Base-by-base conservation (phyloP, 2,329 filamentous ascomycete genomes). In the Fusarium sublunatum region DNA sequence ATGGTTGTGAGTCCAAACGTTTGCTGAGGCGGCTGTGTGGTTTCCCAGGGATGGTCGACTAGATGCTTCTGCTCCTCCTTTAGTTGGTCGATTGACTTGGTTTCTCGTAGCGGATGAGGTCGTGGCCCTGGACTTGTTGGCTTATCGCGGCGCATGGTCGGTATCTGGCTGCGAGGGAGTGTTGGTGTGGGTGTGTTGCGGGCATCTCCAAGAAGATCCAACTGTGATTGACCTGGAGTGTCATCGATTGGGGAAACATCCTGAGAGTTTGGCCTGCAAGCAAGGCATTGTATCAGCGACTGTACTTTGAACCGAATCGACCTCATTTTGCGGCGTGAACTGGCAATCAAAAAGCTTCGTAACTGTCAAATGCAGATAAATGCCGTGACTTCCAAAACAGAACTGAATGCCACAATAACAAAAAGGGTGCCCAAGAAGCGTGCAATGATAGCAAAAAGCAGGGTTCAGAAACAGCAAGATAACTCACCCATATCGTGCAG, bases 241-340 rank as follows among this genome's bases (percentile, higher is more conserved):
- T 82, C 82, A 48, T 85, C 82, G 34, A 86, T 81, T 26, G 84
- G 84, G 31, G 84, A 86, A 51, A 86, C 82, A 67, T 83, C 78
- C 52, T 69, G 68, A 45, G 57, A 53, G 43, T 61, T 61, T 41
- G 54, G 53, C 35, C 74, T 77, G 54, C 64, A 68, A 19, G 49
- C 35, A 53, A 71, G 49, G 57, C 64, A 70, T 47, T 53, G 58
- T 38, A 63, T 71, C 58, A 71, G 69, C 50, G 40, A 65, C 36
- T 34, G 38, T 15, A 42, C 36, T 41, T 45, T 53, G 25, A 58
- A 49, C 47, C 26, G 44, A 19, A 50, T 45, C 43, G 36, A 53
- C 50, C 49, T 61, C 59, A 70, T 70, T 25, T 26, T 53, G 48
- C 11, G n/a, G 12, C 13, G 15, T 6, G 29, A 26, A 8, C 8